phyloP scores from a whole-genome alignment of 805 yeast species.

The Kuraishia ogatae region DNA sequence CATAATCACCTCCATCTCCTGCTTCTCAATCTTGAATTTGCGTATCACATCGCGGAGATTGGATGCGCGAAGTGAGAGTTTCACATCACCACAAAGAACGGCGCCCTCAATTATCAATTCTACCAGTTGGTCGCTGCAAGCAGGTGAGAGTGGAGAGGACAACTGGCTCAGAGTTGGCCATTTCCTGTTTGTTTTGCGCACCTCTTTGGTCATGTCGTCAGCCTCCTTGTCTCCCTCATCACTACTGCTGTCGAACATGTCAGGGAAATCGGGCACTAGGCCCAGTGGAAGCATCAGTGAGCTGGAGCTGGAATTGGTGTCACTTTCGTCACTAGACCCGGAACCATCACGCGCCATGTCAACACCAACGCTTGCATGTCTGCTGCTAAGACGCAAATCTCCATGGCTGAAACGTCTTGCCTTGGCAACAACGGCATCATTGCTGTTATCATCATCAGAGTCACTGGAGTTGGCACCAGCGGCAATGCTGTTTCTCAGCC shows the following conservation, averaged over 20 bases:
- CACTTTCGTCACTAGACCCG: not conserved
- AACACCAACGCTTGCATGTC: not conserved
- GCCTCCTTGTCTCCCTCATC: not conserved
- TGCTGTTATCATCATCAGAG: conserved; percentile 1
- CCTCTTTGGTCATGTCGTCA: not conserved
- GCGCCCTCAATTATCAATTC: conserved; percentile 57
- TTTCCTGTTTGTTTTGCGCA: conserved; percentile 1
- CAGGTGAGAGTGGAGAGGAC: conserved; percentile 44
- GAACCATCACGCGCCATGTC: not conserved
- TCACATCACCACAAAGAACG: conserved; percentile 53
- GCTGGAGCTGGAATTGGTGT: not conserved
- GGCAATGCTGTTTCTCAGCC: conserved; percentile 5
- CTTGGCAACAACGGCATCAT: not conserved
- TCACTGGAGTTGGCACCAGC: conserved; percentile 1
- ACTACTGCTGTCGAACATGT: not conserved
- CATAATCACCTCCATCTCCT: not conserved
- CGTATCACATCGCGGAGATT: conserved; percentile 45
- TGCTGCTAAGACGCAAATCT: not conserved
- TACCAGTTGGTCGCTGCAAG: conserved; percentile 46
- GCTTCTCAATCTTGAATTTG: conserved; percentile 23
- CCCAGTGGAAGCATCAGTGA: not conserved
- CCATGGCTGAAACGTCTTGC: not conserved
- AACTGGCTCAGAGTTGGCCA: conserved; percentile 51
- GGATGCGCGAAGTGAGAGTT: conserved; percentile 47
- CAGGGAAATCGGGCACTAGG: not conserved